Evolutionary conservation across 306 rosid species (phyloP), one percentile per base, ranked within the genome.

Genomic region (Sechiopsis laciniata): DNA sequence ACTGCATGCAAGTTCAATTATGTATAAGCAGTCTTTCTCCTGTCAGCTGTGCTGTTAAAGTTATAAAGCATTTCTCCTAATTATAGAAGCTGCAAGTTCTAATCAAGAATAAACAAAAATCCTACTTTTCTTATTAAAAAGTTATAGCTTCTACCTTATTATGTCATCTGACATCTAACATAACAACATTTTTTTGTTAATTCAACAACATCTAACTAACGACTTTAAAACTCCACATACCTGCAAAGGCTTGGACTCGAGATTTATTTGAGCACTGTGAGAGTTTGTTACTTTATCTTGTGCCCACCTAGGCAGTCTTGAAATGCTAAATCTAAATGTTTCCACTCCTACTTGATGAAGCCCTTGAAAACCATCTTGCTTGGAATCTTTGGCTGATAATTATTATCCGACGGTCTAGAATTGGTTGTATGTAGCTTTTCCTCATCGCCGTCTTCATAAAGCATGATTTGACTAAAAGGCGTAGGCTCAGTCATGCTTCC

Each of bases 251-350:
- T 73, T 69, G 74, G 63, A 65, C 76, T 57, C 68, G 3, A 67
- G 56, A 77, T 81, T 78, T 76, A 67, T 51, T 67, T 74, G 59
- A 66, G 69, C 80, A 68, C 55, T 45, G 66, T 73, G 74, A 46
- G 82, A 61, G 82, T 67, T 66, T 16, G 77, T 74, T 45, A 85
- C 82, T 83, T 87, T 87, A 48, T 77, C 76, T 79, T 83, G 89
- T 67, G 96, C 92, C 96, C 96, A 89, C 76, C 78, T 85, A 20
- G 96, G 96, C 79, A 89, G 89, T 83, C 90, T 84, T 56, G 92
- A 89, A 77, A 81, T 82, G 71, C 90, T 89, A 82, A 87, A 89
- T 68, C 82, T 87, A 80, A 87, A 89, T 76, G 81, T 77, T 57
- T 77, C 80, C 81, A 79, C 65, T 54, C 65, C 78, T 52, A 78